A percentile compares a stretch with the other conserved stretches of the same genome.
These are phyloP conservation scores for Casuarina equisetifolia DNA, from an alignment of 306 rosid species.

Conservation along the genomic window DNA sequence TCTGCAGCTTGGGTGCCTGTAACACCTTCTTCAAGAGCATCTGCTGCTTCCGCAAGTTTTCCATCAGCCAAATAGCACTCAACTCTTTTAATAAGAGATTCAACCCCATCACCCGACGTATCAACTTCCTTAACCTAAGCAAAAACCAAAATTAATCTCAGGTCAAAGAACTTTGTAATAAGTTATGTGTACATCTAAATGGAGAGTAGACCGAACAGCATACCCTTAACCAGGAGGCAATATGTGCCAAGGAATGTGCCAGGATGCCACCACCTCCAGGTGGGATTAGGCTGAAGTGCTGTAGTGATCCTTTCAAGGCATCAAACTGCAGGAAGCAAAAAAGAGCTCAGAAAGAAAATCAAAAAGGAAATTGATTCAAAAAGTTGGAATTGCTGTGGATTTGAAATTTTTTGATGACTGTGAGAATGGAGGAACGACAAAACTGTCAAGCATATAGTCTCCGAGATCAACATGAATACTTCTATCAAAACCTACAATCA, in stretches of 20 bases:
- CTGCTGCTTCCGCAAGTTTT: conserved; percentile 84
- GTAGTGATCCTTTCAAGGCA: conserved; percentile 63
- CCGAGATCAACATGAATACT: background rate
- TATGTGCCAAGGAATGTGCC: conserved; percentile 72
- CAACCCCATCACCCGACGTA: conserved; percentile 80
- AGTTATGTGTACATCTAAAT: conserved; percentile 9
- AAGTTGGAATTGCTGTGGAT: background rate
- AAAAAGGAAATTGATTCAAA: conserved; percentile 16
- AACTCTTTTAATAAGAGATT: conserved; percentile 75
- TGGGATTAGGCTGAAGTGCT: conserved; percentile 75
- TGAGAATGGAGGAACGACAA: background rate
- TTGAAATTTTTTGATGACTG: background rate
- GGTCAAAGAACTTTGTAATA: conserved; percentile 12
- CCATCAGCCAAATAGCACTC: conserved; percentile 83
- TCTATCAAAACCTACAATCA: background rate
- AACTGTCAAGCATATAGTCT: background rate
- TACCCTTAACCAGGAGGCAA: conserved; percentile 94
- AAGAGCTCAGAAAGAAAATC: conserved; percentile 32
- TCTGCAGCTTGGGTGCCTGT: conserved; percentile 75
- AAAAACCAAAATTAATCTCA: conserved; percentile 19
- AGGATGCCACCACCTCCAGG: conserved; percentile 82
- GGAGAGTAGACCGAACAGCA: conserved; percentile 20
- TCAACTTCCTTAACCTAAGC: conserved; percentile 74
- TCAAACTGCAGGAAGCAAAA: conserved; percentile 67
- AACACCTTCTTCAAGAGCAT: conserved; percentile 80